A percentile compares a stretch with the other conserved stretches of the same genome.
phyloP scores from a whole-genome alignment of 2,329 filamentous ascomycete species.

The Pseudopithomyces chartarum region DNA sequence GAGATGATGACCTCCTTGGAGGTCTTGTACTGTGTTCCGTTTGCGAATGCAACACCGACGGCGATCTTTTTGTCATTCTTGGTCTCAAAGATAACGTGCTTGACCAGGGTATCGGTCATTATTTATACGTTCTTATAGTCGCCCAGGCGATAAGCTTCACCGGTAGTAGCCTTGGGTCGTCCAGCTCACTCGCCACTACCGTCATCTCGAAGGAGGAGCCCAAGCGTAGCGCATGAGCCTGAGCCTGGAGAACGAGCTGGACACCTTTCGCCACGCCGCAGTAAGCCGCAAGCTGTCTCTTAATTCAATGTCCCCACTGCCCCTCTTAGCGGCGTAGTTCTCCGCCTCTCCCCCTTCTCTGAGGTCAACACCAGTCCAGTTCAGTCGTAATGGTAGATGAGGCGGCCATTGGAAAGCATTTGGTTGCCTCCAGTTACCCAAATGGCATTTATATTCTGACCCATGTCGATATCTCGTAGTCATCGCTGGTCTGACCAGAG shows the following conservation, averaged over 20 bases:
- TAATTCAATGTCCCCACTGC: too few relatives aligned
- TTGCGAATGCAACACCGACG: not conserved
- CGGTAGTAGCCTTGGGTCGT: not conserved
- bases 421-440: too few relatives aligned
- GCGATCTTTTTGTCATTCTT: not conserved
- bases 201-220: not conserved
- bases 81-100: not conserved
- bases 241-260: not conserved
- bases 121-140: conserved; percentile 3
- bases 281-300: not conserved
- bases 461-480: too few relatives aligned
- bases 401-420: too few relatives aligned
- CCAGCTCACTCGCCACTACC: too few relatives aligned
- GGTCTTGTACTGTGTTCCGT: not conserved
- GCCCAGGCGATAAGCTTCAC: conserved; percentile 6
- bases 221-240: not conserved
- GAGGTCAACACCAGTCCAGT: too few relatives aligned
- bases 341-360: too few relatives aligned
- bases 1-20: conserved; percentile 27
- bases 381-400: too few relatives aligned
- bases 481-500: conserved; percentile 39
- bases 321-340: too few relatives aligned
- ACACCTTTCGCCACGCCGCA: not conserved
- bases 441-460: too few relatives aligned
- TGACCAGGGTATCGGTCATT: conserved; percentile 7